A percentile compares a stretch with the other conserved stretches of the same genome.
Evolutionary conservation across 176 grass and related monocot species (phyloP).

Genomic region (Oryza glaberrima): DNA sequence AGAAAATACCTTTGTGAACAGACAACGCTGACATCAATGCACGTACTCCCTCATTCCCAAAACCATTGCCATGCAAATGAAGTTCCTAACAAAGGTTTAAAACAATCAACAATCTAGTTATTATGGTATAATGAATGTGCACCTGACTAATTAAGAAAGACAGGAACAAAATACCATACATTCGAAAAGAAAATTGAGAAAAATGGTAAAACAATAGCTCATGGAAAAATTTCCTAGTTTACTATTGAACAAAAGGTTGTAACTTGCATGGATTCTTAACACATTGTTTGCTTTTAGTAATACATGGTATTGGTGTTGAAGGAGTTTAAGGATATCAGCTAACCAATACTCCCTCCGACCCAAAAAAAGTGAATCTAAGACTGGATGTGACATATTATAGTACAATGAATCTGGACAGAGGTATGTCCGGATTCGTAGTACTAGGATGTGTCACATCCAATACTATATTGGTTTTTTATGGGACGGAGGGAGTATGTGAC

Average conservation of each 20-base stretch:
- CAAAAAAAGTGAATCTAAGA: too few relatives aligned
- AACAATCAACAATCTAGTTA: constrained; percentile 25
- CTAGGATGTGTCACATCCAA: too few relatives aligned
- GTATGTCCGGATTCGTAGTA: too few relatives aligned
- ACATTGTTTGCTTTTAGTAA: constrained; percentile 4
- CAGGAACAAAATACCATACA: constrained; percentile 20
- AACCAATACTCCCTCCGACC: not conserved
- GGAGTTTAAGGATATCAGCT: not conserved
- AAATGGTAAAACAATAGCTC: not conserved
- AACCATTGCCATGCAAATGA: constrained; percentile 94
- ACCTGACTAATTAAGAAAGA: constrained; percentile 31
- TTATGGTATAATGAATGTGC: constrained; percentile 11
- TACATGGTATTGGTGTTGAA: not conserved
- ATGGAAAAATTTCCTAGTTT: not conserved
- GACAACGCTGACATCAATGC: constrained; percentile 70
- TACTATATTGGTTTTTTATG: too few relatives aligned
- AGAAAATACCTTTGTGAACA: constrained; percentile 72
- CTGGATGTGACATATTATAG: too few relatives aligned
- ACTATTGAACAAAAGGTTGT: not conserved
- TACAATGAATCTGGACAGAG: too few relatives aligned
- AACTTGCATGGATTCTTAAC: not conserved
- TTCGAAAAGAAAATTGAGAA: constrained; percentile 13
- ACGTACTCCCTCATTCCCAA: constrained; percentile 82
- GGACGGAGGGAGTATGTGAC: not conserved
- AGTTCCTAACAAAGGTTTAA: constrained; percentile 65